These are phyloP conservation scores for Fusarium euwallaceae DNA, from an alignment of 2,329 filamentous ascomycete species.

Conservation along the genomic window DNA sequence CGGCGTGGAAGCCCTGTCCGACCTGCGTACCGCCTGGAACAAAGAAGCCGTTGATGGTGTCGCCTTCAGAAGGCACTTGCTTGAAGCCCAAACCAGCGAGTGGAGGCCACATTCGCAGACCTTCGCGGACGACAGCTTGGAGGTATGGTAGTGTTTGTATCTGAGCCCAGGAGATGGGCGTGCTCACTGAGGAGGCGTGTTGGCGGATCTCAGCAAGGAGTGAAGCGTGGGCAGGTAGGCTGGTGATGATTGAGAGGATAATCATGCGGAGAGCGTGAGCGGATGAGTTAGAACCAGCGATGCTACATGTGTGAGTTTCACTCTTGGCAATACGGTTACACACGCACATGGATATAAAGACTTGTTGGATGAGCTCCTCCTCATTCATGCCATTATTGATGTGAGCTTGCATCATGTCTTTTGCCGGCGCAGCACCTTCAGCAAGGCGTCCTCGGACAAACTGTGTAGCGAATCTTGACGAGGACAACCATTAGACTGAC, in stretches of 20 bases:
- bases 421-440: conserved; percentile 35
- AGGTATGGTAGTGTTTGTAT: conserved; percentile 65
- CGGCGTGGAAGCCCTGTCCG: conserved; percentile 67
- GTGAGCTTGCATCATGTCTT: conserved; percentile 57
- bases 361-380: conserved; percentile 55
- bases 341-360: conserved; percentile 55
- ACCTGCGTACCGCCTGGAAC: conserved; percentile 66
- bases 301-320: conserved; percentile 51
- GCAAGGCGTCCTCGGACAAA: conserved; percentile 42
- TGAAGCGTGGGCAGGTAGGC: conserved; percentile 55
- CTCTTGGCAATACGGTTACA: rapidly evolving
- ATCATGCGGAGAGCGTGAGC: conserved; percentile 66
- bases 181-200: conserved; percentile 49
- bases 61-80: conserved; percentile 65
- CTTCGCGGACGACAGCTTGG: conserved; percentile 69
- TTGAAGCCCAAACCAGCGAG: conserved; percentile 67
- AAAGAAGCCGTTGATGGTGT: conserved; percentile 63
- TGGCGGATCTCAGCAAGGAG: conserved; percentile 63
- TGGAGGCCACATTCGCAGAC: conserved; percentile 68
- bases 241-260: conserved; percentile 64
- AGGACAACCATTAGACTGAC: neutral
- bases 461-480: conserved; percentile 30
- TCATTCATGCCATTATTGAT: conserved; percentile 53
- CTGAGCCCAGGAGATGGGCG: conserved; percentile 60
- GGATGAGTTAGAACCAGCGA: conserved; percentile 72